Percentiles rank a stretch among this genome's conserved stretches.
phyloP scores from a whole-genome alignment of 306 rosid species.

The Lathyrus oleraceus region DNA sequence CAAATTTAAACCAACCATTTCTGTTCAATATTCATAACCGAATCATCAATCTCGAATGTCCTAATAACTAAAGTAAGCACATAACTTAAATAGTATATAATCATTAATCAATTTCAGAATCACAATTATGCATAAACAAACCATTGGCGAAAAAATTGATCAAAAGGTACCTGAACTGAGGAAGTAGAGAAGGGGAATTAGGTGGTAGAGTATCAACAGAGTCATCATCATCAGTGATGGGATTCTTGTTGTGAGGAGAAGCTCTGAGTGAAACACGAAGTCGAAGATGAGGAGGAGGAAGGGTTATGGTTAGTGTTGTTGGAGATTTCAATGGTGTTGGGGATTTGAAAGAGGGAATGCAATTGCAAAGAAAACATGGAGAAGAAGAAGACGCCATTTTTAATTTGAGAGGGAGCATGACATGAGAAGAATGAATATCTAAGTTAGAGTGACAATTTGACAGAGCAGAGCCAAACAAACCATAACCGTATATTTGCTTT shows the following conservation, averaged over 20 bases:
- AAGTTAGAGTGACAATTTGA: no score
- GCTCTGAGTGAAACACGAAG: slow-evolving; percentile 28
- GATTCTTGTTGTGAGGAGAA: slow-evolving; percentile 30
- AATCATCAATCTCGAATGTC: slow-evolving; percentile 17
- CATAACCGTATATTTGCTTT: slow-evolving; percentile 32
- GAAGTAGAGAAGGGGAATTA: slow-evolving; percentile 28
- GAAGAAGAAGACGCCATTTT: slow-evolving; percentile 40
- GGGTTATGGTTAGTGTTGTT: slow-evolving; percentile 12
- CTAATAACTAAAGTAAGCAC: slow-evolving; percentile 2
- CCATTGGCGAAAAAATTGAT: not conserved
- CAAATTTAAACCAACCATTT: slow-evolving; percentile 46
- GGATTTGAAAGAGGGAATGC: slow-evolving; percentile 14
- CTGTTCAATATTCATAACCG: slow-evolving; percentile 35
- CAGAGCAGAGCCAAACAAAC: not conserved
- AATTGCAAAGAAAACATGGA: slow-evolving; percentile 22
- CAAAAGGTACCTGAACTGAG: slow-evolving; percentile 33
- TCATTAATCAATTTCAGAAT: not conserved
- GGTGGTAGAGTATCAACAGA: slow-evolving; percentile 27
- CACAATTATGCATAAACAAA: slow-evolving; percentile 10
- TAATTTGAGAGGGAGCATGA: slow-evolving; percentile 5
- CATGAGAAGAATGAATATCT: slow-evolving; percentile 5
- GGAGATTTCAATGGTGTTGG: slow-evolving; percentile 23
- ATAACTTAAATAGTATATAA: not conserved
- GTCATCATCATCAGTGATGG: slow-evolving; percentile 28
- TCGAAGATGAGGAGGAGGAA: slow-evolving; percentile 24